These are phyloP conservation scores for Myxozyma geophila DNA, from an alignment of 805 yeast species.

Conservation along the genomic window DNA sequence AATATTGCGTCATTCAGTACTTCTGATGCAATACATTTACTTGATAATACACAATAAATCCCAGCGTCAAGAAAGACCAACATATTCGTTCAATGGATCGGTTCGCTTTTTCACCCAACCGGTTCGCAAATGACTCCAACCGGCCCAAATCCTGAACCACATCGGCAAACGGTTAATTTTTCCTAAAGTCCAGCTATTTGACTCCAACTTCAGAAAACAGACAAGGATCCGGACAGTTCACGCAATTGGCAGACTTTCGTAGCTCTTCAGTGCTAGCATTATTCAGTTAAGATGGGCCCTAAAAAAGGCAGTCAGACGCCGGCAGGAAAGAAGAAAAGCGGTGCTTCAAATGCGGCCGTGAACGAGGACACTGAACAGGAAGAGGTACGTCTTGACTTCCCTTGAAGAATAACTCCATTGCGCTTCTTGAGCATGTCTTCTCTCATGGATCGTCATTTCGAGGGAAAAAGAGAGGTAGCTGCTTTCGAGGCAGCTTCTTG, in stretches of 20 bases:
- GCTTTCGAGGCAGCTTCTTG: background rate
- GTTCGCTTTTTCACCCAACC: background rate
- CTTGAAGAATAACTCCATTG: background rate
- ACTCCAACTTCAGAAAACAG: background rate
- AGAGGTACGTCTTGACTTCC: constrained; percentile 8
- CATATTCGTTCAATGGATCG: background rate
- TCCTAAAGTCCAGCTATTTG: background rate
- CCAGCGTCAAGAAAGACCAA: background rate
- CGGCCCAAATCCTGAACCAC: background rate
- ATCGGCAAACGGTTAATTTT: background rate
- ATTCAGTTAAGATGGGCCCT: constrained; percentile 20
- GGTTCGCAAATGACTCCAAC: background rate
- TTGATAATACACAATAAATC: too few relatives aligned
- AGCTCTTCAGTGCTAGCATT: too few relatives aligned
- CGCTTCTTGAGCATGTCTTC: background rate
- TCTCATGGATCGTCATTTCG: background rate
- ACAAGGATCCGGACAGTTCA: background rate
- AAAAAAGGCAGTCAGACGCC: constrained; percentile 21
- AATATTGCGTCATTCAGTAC: too few relatives aligned
- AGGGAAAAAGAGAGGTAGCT: constrained; percentile 10
- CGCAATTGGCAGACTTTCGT: background rate
- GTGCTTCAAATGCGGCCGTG: constrained; percentile 11
- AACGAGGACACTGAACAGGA: constrained; percentile 26
- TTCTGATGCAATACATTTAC: too few relatives aligned
- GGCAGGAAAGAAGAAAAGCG: constrained; percentile 16